Percentiles rank a stretch among this genome's conserved stretches.
phyloP scores from a whole-genome alignment of 768 basidiomycete species.

The Suillus bovinus region DNA sequence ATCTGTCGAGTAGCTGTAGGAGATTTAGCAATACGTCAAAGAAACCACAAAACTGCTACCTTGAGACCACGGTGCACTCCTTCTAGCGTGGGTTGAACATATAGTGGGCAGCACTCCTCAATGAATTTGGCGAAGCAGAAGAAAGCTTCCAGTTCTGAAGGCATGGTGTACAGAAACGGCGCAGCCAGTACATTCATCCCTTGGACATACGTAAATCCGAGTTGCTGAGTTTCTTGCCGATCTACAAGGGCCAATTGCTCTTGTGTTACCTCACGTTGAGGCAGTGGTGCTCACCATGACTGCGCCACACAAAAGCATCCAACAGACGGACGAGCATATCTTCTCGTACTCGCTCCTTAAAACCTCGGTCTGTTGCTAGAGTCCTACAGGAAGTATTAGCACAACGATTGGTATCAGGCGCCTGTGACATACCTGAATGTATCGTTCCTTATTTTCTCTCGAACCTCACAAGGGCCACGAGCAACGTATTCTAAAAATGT shows the following conservation, averaged over 20 bases:
- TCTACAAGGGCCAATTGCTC: constrained; percentile 42
- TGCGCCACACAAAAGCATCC: constrained; percentile 98
- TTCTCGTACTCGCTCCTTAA: constrained; percentile 95
- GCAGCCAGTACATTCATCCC: constrained; percentile 99
- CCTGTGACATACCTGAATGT: constrained; percentile 73
- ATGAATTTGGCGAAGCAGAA: constrained; percentile 97
- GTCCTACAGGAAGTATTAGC: constrained; percentile 52
- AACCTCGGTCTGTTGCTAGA: constrained; percentile 94
- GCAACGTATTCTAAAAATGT: constrained; percentile 77
- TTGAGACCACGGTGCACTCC: constrained; percentile 95
- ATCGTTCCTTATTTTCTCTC: constrained; percentile 94
- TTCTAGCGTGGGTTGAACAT: constrained; percentile 93
- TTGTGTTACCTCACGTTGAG: background rate
- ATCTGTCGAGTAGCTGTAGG: constrained; percentile 83
- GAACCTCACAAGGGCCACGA: constrained; percentile 82
- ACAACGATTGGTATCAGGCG: background rate
- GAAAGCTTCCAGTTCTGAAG: constrained; percentile 97
- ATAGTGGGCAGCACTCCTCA: constrained; percentile 92
- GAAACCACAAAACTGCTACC: constrained; percentile 45
- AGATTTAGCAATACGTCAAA: background rate
- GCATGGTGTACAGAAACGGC: constrained; percentile 96
- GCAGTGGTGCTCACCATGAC: constrained; percentile 57
- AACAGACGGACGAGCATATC: constrained; percentile 96
- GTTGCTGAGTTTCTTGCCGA: constrained; percentile 71
- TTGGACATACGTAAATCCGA: constrained; percentile 95